These are phyloP conservation scores for Friedmanniomyces simplex DNA, from an alignment of 495 filamentous ascomycete species.

Conservation along the genomic window DNA sequence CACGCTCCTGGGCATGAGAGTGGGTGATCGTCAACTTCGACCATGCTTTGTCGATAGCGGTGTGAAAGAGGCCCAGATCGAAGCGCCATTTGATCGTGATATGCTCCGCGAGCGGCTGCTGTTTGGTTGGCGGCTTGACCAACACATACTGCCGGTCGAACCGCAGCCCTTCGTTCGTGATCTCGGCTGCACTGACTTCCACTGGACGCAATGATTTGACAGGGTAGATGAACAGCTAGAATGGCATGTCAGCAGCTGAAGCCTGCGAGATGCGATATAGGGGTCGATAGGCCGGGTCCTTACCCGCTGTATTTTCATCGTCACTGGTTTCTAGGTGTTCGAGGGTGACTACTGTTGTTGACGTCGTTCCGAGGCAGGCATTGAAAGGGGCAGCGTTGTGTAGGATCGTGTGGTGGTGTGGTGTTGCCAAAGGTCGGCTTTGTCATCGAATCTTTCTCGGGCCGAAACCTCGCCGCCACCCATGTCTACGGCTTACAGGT, in stretches of 20 bases:
- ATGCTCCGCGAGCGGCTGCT: slow-evolving; percentile 13
- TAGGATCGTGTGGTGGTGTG: no score
- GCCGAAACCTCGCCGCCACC: no score
- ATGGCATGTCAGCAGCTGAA: not conserved
- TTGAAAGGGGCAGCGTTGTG: no score
- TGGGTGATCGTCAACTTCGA: slow-evolving; percentile 22
- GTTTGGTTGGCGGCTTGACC: slow-evolving; percentile 14
- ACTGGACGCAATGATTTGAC: slow-evolving; percentile 18
- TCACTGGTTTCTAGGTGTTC: not conserved
- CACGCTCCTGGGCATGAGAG: slow-evolving; percentile 5
- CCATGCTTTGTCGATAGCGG: slow-evolving; percentile 17
- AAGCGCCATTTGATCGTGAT: slow-evolving; percentile 21
- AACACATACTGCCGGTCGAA: slow-evolving; percentile 22
- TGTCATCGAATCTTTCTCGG: no score
- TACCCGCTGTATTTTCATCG: slow-evolving; percentile 22
- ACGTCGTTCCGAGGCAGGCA: no score
- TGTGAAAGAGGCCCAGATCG: slow-evolving; percentile 16
- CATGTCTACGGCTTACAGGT: no score
- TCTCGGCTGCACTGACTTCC: slow-evolving; percentile 15
- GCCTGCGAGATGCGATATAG: not conserved
- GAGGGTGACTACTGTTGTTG: not conserved
- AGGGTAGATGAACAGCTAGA: slow-evolving; percentile 19
- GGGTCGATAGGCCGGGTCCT: not conserved
- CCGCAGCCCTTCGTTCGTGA: slow-evolving; percentile 20
- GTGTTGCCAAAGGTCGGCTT: not conserved